Conservation (phyloP, 2,329 filamentous ascomycete species). For the Cladosporium halotolerans region DNA sequence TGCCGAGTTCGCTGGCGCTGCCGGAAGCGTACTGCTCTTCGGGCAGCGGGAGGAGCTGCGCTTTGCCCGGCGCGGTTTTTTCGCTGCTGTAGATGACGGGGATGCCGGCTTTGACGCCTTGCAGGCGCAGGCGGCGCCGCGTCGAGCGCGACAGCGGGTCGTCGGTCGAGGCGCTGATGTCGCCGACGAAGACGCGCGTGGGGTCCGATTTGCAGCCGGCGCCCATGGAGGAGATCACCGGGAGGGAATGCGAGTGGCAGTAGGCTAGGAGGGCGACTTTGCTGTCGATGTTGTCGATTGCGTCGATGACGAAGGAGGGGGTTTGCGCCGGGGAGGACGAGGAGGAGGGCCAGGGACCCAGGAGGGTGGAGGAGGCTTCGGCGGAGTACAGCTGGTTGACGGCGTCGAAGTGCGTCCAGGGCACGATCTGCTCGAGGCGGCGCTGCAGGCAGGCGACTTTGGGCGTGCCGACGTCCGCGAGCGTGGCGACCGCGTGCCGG, state of each 20-base stretch:
- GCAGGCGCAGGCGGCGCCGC: slow-evolving; percentile 65
- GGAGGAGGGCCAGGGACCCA: slow-evolving; percentile 57
- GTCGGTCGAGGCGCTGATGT: slow-evolving; percentile 82
- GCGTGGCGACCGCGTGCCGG: slow-evolving; percentile 87
- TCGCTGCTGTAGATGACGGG: slow-evolving; percentile 91
- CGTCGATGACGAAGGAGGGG: slow-evolving; percentile 89
- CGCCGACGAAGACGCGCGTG: slow-evolving; percentile 80
- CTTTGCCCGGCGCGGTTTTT: slow-evolving; percentile 83
- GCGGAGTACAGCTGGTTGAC: slow-evolving; percentile 76
- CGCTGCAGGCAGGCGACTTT: slow-evolving; percentile 83
- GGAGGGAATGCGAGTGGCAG: slow-evolving; percentile 69
- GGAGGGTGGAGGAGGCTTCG: slow-evolving; percentile 56
- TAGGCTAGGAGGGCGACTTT: slow-evolving; percentile 88
- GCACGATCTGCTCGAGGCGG: slow-evolving; percentile 76
- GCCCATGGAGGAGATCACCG: slow-evolving; percentile 91
- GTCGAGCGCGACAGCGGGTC: slow-evolving; percentile 84
- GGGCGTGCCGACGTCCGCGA: slow-evolving; percentile 85
- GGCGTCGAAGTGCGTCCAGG: slow-evolving; percentile 87
- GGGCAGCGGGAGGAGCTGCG: slow-evolving; percentile 74
- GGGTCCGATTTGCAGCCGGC: slow-evolving; percentile 87
- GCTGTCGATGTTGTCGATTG: slow-evolving; percentile 96
- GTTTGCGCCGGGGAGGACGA: slow-evolving; percentile 37
- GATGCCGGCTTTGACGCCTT: slow-evolving; percentile 77
- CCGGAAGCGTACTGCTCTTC: slow-evolving; percentile 88
- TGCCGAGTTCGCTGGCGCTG: slow-evolving; percentile 75